Percentiles rank a stretch among this genome's conserved stretches.
phyloP scores from a whole-genome alignment of 495 filamentous ascomycete genomes.

The Penicillium tannophilum region DNA sequence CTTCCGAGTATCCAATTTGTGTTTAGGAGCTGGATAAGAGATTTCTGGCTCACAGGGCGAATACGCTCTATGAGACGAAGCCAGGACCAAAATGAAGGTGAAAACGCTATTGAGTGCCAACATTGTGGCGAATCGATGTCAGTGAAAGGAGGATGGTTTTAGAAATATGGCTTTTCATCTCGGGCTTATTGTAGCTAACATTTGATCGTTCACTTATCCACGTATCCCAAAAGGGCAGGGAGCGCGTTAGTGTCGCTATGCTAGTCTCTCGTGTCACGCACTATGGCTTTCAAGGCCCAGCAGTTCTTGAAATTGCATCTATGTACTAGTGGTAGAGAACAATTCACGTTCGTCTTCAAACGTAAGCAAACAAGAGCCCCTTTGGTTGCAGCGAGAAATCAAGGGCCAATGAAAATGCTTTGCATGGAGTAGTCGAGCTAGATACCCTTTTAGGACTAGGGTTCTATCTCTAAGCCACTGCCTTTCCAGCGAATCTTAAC shows the following conservation, averaged over 20 bases:
- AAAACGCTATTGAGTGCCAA: neutral
- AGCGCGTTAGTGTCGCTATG: neutral
- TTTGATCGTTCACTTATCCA: neutral
- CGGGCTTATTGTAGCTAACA: neutral
- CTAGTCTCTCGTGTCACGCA: neutral
- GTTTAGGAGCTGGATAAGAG: conserved; percentile 10
- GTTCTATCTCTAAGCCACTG: neutral
- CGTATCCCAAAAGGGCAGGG: neutral
- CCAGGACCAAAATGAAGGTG: neutral
- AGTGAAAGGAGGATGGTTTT: neutral
- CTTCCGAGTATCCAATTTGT: neutral
- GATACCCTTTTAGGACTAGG: neutral
- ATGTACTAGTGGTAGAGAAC: too few species aligned
- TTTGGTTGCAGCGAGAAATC: too few species aligned
- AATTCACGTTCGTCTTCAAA: too few species aligned
- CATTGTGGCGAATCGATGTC: neutral
- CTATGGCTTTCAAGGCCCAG: neutral
- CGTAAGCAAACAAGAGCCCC: too few species aligned
- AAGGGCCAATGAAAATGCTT: neutral
- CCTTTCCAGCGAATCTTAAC: too few species aligned
- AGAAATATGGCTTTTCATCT: neutral
- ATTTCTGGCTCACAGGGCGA: conserved; percentile 13
- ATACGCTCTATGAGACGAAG: conserved; percentile 1
- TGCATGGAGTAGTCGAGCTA: neutral
- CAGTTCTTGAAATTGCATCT: neutral